These are phyloP conservation scores for Picea sitchensis DNA, from an alignment of 75 land plant species.

Conservation along the genomic window DNA sequence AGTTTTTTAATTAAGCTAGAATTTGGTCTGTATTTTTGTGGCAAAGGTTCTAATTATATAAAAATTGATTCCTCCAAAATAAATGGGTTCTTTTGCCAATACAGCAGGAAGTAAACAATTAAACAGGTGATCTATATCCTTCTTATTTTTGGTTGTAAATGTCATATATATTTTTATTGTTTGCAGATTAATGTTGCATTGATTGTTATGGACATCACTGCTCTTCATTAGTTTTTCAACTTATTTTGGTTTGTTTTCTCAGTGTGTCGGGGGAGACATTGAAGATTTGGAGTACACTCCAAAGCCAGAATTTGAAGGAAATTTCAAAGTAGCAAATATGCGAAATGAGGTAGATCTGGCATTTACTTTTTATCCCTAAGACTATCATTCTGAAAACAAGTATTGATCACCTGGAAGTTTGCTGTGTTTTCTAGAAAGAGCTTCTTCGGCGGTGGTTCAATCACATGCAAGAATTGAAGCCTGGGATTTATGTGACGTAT, in stretches of 20 bases:
- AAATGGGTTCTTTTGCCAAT: not conserved
- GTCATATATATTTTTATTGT: not conserved
- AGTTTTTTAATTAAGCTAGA: not conserved
- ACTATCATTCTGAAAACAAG: not conserved
- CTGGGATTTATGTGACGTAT: slow-evolving; percentile 95
- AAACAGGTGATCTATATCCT: not conserved
- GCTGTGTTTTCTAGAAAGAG: slow-evolving; percentile 53
- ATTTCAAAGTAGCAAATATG: slow-evolving; percentile 89
- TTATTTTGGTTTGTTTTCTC: slow-evolving; percentile 6
- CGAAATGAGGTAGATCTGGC: slow-evolving; percentile 67
- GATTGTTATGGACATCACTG: not conserved
- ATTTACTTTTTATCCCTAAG: not conserved
- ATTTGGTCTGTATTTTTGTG: not conserved
- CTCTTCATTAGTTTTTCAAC: not conserved
- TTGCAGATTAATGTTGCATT: not conserved
- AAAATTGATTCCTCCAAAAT: not conserved
- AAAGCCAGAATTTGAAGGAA: slow-evolving; percentile 95
- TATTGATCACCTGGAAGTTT: slow-evolving; percentile 1
- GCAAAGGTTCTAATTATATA: not conserved
- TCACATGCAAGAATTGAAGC: slow-evolving; percentile 95
- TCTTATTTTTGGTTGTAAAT: not conserved
- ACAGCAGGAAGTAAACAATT: not conserved
- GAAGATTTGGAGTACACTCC: slow-evolving; percentile 97
- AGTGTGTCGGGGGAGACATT: slow-evolving; percentile 98
- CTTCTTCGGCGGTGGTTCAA: slow-evolving; percentile 78